Evolutionary conservation across 73 alveolate species (phyloP).

Genomic region (Paramecium primaurelia): DNA sequence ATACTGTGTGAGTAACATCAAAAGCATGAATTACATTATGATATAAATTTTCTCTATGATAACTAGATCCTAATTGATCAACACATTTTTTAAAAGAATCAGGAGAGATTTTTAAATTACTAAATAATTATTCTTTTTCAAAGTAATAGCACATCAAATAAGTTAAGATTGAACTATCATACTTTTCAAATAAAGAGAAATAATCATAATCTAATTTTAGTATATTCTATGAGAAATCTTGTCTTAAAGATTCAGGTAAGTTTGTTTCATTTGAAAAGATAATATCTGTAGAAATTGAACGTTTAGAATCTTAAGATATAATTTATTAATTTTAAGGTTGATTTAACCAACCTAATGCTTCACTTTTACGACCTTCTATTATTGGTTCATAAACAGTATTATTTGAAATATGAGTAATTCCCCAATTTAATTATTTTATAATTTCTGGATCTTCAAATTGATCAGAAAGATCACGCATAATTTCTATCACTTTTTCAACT

Average conservation of each 20-base stretch:
- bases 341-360: neutral
- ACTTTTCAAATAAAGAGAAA: slow-evolving; percentile 13
- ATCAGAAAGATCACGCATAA: neutral
- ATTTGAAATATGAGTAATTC: neutral
- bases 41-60: slow-evolving; percentile 60
- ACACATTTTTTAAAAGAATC: neutral
- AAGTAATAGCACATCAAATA: slow-evolving; percentile 20
- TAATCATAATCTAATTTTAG: slow-evolving; percentile 5
- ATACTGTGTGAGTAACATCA: slow-evolving; percentile 78
- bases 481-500: slow-evolving; percentile 32
- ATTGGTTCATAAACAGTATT: slow-evolving; percentile 54
- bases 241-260: neutral
- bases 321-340: neutral
- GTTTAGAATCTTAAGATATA: neutral
- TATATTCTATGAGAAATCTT: neutral
- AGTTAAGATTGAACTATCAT: neutral
- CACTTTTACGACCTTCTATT: neutral
- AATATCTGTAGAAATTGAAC: neutral
- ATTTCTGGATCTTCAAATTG: slow-evolving; percentile 25
- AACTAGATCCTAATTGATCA: neutral
- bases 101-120: neutral
- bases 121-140: neutral
- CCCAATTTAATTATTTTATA: neutral
- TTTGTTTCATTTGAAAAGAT: neutral
- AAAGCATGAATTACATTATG: slow-evolving; percentile 75